Percentiles rank a stretch among this genome's conserved stretches.
phyloP scores from a whole-genome alignment of 306 rosid species.

The Gillenia trifoliata region DNA sequence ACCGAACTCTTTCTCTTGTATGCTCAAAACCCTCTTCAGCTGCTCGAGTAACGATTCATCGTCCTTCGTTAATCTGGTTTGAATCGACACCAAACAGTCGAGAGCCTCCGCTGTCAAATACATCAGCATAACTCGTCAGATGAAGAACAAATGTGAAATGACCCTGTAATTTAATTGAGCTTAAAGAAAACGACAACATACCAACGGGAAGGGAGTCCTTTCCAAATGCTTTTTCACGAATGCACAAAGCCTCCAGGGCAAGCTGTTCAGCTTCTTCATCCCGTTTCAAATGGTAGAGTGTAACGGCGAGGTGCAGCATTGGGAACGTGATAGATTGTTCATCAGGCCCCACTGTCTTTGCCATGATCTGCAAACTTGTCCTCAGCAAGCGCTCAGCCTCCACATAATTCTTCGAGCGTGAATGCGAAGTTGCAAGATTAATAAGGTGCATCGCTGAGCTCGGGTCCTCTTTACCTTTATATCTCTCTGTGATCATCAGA shows the following conservation, averaged over 20 bases:
- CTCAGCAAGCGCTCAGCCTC: conserved; percentile 79
- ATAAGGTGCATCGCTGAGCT: conserved; percentile 61
- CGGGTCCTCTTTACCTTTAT: conserved; percentile 71
- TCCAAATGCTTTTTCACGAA: conserved; percentile 78
- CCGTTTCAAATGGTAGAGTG: conserved; percentile 62
- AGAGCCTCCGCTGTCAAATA: conserved; percentile 76
- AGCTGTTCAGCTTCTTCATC: conserved; percentile 86
- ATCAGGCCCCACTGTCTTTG: conserved; percentile 43
- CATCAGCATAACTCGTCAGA: not conserved
- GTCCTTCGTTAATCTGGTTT: conserved; percentile 52
- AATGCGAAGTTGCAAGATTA: conserved; percentile 80
- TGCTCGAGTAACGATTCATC: conserved; percentile 45
- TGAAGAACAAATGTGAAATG: not conserved
- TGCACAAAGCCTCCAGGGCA: conserved; percentile 58
- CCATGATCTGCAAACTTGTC: conserved; percentile 59
- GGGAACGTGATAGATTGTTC: conserved; percentile 77
- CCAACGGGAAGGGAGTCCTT: conserved; percentile 79
- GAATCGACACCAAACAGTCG: conserved; percentile 81
- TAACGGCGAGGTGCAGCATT: conserved; percentile 84
- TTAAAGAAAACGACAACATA: conserved; percentile 7
- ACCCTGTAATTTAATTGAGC: not conserved
- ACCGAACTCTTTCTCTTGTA: conserved; percentile 80
- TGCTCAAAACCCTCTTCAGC: conserved; percentile 59
- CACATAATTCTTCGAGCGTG: conserved; percentile 56
- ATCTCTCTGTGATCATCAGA: conserved; percentile 56